Evolutionary conservation across 2,329 filamentous ascomycete genomes (phyloP).

Genomic region (Alternaria gaisen): DNA sequence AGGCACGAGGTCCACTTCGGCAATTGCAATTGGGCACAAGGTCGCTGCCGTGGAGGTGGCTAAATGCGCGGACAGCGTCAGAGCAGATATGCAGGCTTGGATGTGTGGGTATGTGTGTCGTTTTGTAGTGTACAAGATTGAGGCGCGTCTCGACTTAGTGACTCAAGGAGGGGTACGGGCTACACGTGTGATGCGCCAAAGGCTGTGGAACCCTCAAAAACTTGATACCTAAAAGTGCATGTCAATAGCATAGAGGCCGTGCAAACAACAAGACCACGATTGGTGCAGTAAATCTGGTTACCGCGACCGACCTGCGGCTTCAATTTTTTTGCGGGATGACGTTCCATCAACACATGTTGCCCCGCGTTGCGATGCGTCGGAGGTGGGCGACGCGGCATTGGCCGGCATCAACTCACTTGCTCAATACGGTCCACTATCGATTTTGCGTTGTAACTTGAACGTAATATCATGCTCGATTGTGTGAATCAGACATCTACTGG

Average conservation of each 20-base stretch:
- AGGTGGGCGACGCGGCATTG: constrained; percentile 1
- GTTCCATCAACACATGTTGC: constrained; percentile 3
- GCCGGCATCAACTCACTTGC: background rate
- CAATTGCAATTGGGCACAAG: constrained; percentile 34
- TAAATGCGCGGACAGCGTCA: constrained; percentile 27
- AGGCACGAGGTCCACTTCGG: constrained; percentile 35
- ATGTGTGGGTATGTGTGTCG: constrained; percentile 39
- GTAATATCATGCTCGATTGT: background rate
- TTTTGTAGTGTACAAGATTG: constrained; percentile 40
- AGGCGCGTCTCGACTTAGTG: constrained; percentile 23
- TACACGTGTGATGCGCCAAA: constrained; percentile 33
- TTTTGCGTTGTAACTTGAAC: background rate
- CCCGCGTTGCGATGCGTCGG: constrained; percentile 6
- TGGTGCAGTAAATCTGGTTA: constrained; percentile 2
- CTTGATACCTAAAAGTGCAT: background rate
- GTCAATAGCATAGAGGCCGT: background rate
- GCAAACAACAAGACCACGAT: constrained; percentile 2
- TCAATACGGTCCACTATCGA: background rate
- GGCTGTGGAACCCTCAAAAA: constrained; percentile 22
- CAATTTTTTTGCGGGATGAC: constrained; percentile 7
- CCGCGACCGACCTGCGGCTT: constrained; percentile 1
- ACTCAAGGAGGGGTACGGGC: constrained; percentile 41
- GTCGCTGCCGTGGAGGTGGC: constrained; percentile 20
- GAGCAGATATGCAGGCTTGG: constrained; percentile 22
- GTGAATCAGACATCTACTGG: background rate